phyloP scores from a whole-genome alignment of 192 early-diverging fungal species.

The Umbelopsis isabellina region DNA sequence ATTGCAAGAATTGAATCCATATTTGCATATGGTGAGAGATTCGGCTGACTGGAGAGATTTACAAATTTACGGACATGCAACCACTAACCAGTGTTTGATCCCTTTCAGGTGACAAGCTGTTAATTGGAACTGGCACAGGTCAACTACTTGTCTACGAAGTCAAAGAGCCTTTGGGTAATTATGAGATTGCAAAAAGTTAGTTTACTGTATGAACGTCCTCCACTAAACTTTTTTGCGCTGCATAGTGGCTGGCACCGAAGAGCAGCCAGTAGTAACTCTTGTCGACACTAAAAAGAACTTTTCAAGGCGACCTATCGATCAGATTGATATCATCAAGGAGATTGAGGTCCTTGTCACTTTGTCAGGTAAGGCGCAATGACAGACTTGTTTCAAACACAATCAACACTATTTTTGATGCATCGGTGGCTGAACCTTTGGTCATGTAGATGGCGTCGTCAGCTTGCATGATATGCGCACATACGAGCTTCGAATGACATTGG shows the following conservation, averaged over 20 bases:
- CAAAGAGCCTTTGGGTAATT: slow-evolving; percentile 55
- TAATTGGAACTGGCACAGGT: slow-evolving; percentile 71
- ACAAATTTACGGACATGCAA: background rate
- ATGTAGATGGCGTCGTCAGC: slow-evolving; percentile 68
- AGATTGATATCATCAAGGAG: slow-evolving; percentile 76
- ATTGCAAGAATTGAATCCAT: slow-evolving; percentile 75
- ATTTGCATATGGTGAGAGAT: slow-evolving; percentile 57
- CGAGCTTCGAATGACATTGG: slow-evolving; percentile 65
- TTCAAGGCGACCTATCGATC: slow-evolving; percentile 70
- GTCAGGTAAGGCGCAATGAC: slow-evolving; percentile 45
- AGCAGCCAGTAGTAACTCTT: slow-evolving; percentile 58
- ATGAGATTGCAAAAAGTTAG: background rate
- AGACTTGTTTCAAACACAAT: background rate
- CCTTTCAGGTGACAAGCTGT: slow-evolving; percentile 65
- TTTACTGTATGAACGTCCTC: background rate
- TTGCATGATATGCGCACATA: slow-evolving; percentile 78
- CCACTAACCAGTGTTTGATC: slow-evolving; percentile 21
- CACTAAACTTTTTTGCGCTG: background rate
- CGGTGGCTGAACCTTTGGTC: background rate
- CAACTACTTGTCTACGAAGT: slow-evolving; percentile 72
- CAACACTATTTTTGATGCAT: too few species aligned
- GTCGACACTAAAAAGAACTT: slow-evolving; percentile 71
- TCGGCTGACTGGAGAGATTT: background rate
- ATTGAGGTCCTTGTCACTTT: slow-evolving; percentile 72
- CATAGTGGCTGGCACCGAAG: slow-evolving; percentile 49